A percentile compares a stretch with the other conserved stretches of the same genome.
Evolutionary conservation across 352 stramenopile species (phyloP).

Genomic region (Phytopythium ostracodes): DNA sequence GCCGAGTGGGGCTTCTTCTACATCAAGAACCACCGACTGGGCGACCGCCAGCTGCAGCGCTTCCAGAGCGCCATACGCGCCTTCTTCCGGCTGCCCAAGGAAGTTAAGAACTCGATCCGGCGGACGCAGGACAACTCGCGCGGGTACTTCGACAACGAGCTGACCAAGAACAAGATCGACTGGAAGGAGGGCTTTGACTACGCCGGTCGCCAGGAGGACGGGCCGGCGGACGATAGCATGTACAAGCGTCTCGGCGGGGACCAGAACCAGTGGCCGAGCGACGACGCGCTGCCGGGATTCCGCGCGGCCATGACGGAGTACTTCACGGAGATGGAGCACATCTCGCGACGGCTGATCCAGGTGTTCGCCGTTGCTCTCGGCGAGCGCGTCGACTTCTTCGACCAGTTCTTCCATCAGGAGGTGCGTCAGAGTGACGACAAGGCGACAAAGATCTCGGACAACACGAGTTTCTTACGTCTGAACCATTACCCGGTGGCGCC

Average conservation of each 20-base stretch:
- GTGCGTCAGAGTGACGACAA: not conserved
- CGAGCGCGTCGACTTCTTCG: constrained; percentile 20
- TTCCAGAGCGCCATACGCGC: constrained; percentile 44
- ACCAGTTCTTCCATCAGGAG: constrained; percentile 25
- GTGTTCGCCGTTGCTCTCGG: constrained; percentile 26
- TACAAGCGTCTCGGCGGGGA: constrained; percentile 70
- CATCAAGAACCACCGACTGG: constrained; percentile 68
- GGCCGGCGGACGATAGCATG: constrained; percentile 22
- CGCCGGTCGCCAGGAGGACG: constrained; percentile 17
- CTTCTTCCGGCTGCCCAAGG: constrained; percentile 74
- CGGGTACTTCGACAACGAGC: constrained; percentile 89
- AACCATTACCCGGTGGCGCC: constrained; percentile 82
- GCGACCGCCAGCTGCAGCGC: constrained; percentile 31
- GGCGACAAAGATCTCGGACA: not conserved
- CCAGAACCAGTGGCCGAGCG: constrained; percentile 63
- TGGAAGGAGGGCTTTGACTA: constrained; percentile 83
- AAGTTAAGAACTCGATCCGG: constrained; percentile 41
- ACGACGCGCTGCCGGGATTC: constrained; percentile 34
- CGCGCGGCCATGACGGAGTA: constrained; percentile 20
- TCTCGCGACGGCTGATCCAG: constrained; percentile 23
- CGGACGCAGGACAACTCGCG: constrained; percentile 66
- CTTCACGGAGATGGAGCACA: constrained; percentile 24
- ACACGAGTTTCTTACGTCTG: constrained; percentile 38
- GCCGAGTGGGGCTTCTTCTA: constrained; percentile 88
- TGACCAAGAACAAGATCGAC: constrained; percentile 86